phyloP scores from a whole-genome alignment of 2,329 filamentous ascomycete species.

The Penicillium digitatum region DNA sequence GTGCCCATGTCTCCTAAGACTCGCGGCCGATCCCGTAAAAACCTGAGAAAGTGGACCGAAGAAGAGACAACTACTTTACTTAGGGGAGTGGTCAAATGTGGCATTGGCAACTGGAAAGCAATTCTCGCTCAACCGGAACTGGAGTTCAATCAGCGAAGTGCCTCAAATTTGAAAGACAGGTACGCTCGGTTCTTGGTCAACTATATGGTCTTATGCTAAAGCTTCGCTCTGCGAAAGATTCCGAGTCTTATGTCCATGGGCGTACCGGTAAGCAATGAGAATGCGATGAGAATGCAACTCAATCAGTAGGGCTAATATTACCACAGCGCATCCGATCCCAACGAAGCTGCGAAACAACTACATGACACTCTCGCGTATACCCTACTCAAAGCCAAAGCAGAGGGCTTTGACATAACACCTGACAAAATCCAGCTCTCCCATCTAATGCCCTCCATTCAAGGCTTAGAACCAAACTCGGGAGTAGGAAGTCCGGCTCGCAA shows the following conservation, averaged over 20 bases:
- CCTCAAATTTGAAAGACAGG: slow-evolving; percentile 61
- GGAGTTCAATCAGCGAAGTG: slow-evolving; percentile 55
- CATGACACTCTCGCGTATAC: slow-evolving; percentile 35
- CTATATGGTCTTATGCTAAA: slow-evolving; percentile 15
- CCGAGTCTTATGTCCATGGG: slow-evolving; percentile 53
- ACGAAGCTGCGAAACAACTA: slow-evolving; percentile 37
- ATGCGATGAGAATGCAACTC: too few relatives aligned
- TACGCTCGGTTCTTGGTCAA: slow-evolving; percentile 24
- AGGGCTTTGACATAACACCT: slow-evolving; percentile 20
- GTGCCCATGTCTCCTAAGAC: slow-evolving; percentile 33
- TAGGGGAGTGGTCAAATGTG: slow-evolving; percentile 57
- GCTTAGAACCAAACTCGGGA: slow-evolving; percentile 13
- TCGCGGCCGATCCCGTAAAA: slow-evolving; percentile 46
- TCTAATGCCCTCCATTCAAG: slow-evolving; percentile 18
- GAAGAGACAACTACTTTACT: slow-evolving; percentile 58
- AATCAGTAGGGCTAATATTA: slow-evolving; percentile 1
- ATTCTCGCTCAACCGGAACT: slow-evolving; percentile 57
- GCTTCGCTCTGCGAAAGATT: slow-evolving; percentile 38
- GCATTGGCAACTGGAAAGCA: slow-evolving; percentile 62
- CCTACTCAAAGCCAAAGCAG: slow-evolving; percentile 31
- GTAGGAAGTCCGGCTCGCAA: slow-evolving; percentile 12
- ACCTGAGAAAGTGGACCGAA: slow-evolving; percentile 55
- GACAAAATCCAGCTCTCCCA: slow-evolving; percentile 29
- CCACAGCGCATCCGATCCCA: slow-evolving; percentile 32
- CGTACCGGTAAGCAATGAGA: slow-evolving; percentile 34